Percentiles rank a stretch among this genome's conserved stretches.
These are phyloP conservation scores for Podospora conica DNA, from an alignment of 495 filamentous ascomycete species.

Conservation along the genomic window DNA sequence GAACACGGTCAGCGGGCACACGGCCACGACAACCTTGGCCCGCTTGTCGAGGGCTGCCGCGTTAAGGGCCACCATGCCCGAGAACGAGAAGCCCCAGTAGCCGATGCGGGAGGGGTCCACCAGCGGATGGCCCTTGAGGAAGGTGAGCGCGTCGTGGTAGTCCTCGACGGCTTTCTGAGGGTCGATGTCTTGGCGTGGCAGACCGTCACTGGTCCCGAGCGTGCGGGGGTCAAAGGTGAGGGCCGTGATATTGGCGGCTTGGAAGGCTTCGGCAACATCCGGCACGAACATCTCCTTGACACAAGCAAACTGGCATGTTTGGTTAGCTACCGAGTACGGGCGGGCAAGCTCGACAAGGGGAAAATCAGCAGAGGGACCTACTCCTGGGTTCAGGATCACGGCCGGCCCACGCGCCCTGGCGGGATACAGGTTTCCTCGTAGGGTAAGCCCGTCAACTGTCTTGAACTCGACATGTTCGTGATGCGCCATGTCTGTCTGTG, in stretches of 20 bases:
- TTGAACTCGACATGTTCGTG: conserved; percentile 3
- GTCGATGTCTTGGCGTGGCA: background rate
- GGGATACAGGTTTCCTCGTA: background rate
- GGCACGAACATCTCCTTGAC: conserved; percentile 9
- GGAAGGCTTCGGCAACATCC: conserved; percentile 1
- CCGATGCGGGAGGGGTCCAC: background rate
- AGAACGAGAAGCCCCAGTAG: conserved; percentile 3
- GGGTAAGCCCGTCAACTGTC: conserved; percentile 2
- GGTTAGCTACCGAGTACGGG: background rate
- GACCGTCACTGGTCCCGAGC: background rate
- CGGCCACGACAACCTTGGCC: background rate
- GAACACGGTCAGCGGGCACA: conserved; percentile 1
- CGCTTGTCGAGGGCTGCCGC: conserved; percentile 1
- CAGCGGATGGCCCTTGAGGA: background rate
- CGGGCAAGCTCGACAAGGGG: background rate
- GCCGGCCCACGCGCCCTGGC: background rate
- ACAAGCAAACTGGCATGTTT: conserved; percentile 1
- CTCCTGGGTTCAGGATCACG: conserved; percentile 1
- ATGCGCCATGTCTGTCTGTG: background rate
- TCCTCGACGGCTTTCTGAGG: conserved; percentile 1
- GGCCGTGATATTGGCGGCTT: background rate
- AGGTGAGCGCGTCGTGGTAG: background rate
- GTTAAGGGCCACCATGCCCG: background rate
- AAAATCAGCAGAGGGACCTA: background rate
- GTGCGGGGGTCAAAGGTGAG: background rate